Conservation (phyloP, 2,329 filamentous ascomycete genomes). For the Pseudogymnoascus sp. region DNA sequence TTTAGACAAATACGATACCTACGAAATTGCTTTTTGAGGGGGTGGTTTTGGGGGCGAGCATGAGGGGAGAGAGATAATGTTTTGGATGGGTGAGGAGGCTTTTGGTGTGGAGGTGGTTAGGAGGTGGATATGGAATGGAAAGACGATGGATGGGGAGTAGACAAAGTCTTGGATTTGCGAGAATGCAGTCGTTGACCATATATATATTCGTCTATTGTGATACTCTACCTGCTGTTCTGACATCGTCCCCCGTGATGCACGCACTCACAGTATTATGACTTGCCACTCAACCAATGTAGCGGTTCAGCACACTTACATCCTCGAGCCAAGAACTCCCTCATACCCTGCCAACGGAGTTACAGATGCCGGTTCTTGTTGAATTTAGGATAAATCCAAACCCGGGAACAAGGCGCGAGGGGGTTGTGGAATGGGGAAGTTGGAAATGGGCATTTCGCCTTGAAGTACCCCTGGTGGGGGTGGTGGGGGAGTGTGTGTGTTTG, state of each 20-base stretch:
- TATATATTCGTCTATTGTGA: neutral
- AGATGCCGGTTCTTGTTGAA: neutral
- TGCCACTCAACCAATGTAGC: neutral
- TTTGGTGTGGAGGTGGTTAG: neutral
- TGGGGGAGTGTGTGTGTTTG: neutral
- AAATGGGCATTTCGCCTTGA: neutral
- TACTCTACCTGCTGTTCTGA: neutral
- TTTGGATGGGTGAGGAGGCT: neutral
- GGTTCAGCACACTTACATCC: no score
- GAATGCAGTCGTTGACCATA: slow-evolving; percentile 4
- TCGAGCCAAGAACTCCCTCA: no score
- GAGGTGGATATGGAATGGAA: neutral
- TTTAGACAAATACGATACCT: slow-evolving; percentile 3
- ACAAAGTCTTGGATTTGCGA: slow-evolving; percentile 4
- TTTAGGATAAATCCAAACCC: neutral
- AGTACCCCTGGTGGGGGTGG: neutral
- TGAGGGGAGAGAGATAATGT: neutral
- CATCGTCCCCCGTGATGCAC: neutral
- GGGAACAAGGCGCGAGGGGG: neutral
- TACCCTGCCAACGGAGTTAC: neutral
- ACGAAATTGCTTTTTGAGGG: neutral
- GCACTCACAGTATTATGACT: neutral
- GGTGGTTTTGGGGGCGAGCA: neutral
- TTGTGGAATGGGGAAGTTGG: neutral
- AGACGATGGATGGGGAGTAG: neutral